Evolutionary conservation across 208 protist species (phyloP), one percentile per base, ranked within the genome.

Genomic region (Leishmania major): DNA sequence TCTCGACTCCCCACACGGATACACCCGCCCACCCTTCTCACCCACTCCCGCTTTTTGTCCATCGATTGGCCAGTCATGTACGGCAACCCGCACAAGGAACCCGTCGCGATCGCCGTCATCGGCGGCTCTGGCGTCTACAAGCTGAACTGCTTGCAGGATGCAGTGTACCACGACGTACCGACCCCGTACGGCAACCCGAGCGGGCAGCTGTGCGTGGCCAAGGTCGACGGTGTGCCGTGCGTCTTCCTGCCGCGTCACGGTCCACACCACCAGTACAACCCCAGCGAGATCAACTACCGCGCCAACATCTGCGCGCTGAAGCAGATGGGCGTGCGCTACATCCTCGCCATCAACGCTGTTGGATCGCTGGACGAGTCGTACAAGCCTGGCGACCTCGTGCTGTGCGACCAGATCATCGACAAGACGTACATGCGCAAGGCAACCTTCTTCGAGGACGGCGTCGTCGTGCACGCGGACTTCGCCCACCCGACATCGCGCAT

Each of bases 231-330:
- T 43, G 79, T 94, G 43, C 10, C 71, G n/a, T 96, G 92, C 80
- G 94, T 94, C 69, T 98, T 98, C 80, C 77, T 98, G 11, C 88
- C 95, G 2, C 90, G 97, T 25, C 97, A 99, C 80, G 96, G 94
- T 53, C 28, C 72, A n/a, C 43, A 87, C 64, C 96, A 99, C 91
- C 72, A 60, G 62, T 75, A 96, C 72, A 92, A 82, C 49, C 97
- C 97, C 19, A 90, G 80, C 67, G 95, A 98, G 77, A 90, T 99
- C 66, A 96, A 96, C 84, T 98, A 96, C 88, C 86, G 92, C 45
- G 96, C 97, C 19, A 99, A 99, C 84, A 92, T 99, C 55, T 98
- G 90, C 80, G 97, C 96, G 1, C 74, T 98, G 78, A 98, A 98
- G 85, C 64, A 91, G 62, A 87, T 97, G 25, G 97, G 97, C 37